Percentiles rank a stretch among this genome's conserved stretches.
Evolutionary conservation across 148 eudicot genomes (phyloP).

Genomic region (Selenicereus undatus): DNA sequence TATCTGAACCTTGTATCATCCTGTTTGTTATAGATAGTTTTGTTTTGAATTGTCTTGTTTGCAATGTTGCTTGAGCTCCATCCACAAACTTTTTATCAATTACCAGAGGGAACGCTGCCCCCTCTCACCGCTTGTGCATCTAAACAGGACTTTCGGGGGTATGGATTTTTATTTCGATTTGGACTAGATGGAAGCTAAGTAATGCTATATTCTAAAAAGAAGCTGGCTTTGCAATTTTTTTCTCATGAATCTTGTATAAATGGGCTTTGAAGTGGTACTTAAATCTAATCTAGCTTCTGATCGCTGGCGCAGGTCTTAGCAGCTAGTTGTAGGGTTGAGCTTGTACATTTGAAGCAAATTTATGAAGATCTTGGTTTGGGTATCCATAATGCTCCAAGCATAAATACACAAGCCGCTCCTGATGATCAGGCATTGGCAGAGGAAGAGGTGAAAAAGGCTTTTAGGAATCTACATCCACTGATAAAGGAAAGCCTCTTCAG

Average conservation of each 20-base stretch:
- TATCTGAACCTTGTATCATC: background rate
- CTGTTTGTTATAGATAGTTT: background rate
- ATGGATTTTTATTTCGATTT: background rate
- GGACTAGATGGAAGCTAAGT: background rate
- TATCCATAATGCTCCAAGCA: slow-evolving; percentile 21
- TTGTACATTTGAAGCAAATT: slow-evolving; percentile 42
- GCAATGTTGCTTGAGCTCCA: background rate
- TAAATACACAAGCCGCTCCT: slow-evolving; percentile 14
- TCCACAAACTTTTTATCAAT: background rate
- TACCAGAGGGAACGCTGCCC: background rate
- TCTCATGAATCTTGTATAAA: background rate
- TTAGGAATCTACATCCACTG: slow-evolving; percentile 39
- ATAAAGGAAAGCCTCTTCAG: slow-evolving; percentile 41
- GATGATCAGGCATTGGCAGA: slow-evolving; percentile 27
- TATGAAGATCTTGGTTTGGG: slow-evolving; percentile 39
- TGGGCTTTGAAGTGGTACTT: background rate
- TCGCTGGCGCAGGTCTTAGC: slow-evolving; percentile 65
- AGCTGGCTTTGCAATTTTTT: background rate
- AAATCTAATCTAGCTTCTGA: slow-evolving; percentile 7
- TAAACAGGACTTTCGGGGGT: too few species aligned
- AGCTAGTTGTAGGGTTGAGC: slow-evolving; percentile 53
- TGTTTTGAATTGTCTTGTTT: background rate
- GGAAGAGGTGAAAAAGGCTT: slow-evolving; percentile 35
- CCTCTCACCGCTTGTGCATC: too few species aligned
- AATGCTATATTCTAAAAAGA: background rate